phyloP scores from a whole-genome alignment of 2,329 filamentous ascomycete species.

The Alternaria longipes region DNA sequence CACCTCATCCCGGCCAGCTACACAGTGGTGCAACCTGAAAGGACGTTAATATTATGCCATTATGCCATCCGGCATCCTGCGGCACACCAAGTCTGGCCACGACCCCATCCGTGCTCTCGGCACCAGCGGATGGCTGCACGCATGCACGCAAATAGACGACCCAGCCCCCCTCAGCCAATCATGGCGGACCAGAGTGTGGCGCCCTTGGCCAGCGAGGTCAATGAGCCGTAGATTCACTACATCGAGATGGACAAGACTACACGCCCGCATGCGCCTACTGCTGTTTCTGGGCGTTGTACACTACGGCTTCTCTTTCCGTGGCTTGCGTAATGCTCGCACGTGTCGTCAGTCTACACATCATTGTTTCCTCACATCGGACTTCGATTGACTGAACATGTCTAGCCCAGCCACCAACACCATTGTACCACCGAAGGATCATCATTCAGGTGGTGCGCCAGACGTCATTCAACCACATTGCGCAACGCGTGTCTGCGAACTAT shows the following conservation, averaged over 20 bases:
- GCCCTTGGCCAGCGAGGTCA: conserved; percentile 5
- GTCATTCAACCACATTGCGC: conserved; percentile 1
- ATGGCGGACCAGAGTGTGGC: not conserved
- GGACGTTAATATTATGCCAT: not conserved
- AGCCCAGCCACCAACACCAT: not conserved
- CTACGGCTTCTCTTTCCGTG: not conserved
- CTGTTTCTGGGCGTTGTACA: not conserved
- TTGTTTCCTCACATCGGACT: not conserved
- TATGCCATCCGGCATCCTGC: conserved; percentile 19
- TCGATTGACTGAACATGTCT: not conserved
- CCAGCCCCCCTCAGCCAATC: conserved; percentile 11
- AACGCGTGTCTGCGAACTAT: conserved; percentile 10
- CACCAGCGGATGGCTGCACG: conserved; percentile 13
- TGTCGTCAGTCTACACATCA: conserved; percentile 4
- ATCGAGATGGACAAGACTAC: conserved; percentile 1
- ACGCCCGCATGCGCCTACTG: not conserved
- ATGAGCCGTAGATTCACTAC: conserved; percentile 11
- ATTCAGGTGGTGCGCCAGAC: not conserved
- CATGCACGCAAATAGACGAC: conserved; percentile 6
- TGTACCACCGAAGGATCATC: conserved; percentile 6
- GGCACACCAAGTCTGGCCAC: conserved; percentile 15
- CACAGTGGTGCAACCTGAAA: not conserved
- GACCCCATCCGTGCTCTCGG: conserved; percentile 28
- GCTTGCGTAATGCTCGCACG: conserved; percentile 9
- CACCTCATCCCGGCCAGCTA: not conserved